Evolutionary conservation across 2,329 filamentous ascomycete genomes (phyloP), one percentile per base, ranked within the genome.

Genomic region (Sclerotinia trifoliorum): DNA sequence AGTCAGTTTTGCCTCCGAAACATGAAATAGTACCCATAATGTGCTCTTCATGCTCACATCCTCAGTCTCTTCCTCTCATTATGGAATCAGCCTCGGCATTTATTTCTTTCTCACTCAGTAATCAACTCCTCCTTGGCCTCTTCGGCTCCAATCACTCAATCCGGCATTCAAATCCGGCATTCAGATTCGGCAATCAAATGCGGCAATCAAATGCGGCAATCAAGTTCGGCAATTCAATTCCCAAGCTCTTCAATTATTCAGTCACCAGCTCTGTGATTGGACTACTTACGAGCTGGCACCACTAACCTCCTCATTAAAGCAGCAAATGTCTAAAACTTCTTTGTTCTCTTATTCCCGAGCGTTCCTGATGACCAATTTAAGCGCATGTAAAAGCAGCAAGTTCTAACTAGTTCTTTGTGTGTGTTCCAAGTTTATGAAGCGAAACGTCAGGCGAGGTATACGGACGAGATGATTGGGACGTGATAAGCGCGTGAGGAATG

Each of bases 341-440:
- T 52, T 63, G 32, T 63, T 21, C 60, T 63, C 46, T 63, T 39
- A 63, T 63, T 51, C 46, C 46, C 60, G 46, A 49, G 10, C 46
- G 3, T 63, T 51, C 29, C 29, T 51, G 46, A 7, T 21, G 13
- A 4, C 32, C 32, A 51, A 3, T 21, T 51, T 63, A 7, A 0
- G 32, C n/a, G 0, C 39, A 11, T 51, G 32, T 19, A 51, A 63
- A 63, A 63, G 60, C 60, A 63, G 46, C 46, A 46, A 15, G 48
- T 21, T 21, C 13, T 19, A 15, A 2, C 48, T 8, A 13, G 3
- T 63, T 29, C 46, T 63, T 63, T 63, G 29, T 51, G 11, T 24
- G 1, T 5, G 5, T 61, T 32, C 3, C 2, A 11, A 1, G 3
- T 24, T 24, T 3, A 49, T 35, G 29, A 55, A 15, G 39, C 11